These are phyloP conservation scores for Hibiscus trionum DNA, from an alignment of 345 rosid genomes.

Conservation along the genomic window DNA sequence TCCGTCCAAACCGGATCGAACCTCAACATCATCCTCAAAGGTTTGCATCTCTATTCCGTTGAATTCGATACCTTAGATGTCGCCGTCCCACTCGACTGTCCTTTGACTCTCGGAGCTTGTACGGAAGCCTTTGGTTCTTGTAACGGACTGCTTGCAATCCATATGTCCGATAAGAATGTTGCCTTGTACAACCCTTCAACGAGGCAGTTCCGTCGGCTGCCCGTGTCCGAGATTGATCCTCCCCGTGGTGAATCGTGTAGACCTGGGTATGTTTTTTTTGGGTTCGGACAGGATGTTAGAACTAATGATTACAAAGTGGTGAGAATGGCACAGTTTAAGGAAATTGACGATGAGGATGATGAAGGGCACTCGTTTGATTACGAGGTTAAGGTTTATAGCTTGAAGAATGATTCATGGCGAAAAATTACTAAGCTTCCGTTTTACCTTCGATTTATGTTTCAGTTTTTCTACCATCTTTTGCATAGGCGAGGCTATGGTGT, in stretches of 20 bases:
- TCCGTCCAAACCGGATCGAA: slow-evolving; percentile 2
- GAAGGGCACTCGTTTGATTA: neutral
- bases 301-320: slow-evolving; percentile 17
- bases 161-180: neutral
- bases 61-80: neutral
- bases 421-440: too few species aligned
- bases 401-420: too few species aligned
- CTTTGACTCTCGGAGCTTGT: neutral
- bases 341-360: slow-evolving; percentile 12
- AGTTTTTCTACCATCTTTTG: too few species aligned
- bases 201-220: neutral
- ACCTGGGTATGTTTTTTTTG: slow-evolving; percentile 19
- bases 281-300: slow-evolving; percentile 18
- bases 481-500: too few species aligned
- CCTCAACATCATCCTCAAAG: slow-evolving; percentile 13
- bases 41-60: slow-evolving; percentile 10
- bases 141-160: slow-evolving; percentile 8
- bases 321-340: slow-evolving; percentile 18
- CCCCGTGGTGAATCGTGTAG: slow-evolving; percentile 8
- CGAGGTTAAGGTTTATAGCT: too few species aligned
- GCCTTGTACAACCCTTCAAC: slow-evolving; percentile 13
- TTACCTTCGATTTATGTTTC: too few species aligned
- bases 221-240: slow-evolving; percentile 1
- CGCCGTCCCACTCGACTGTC: slow-evolving; percentile 8
- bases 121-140: slow-evolving; percentile 12